Evolutionary conservation across 2,329 filamentous ascomycete species (phyloP), one percentile per base, ranked within the genome.

Genomic region (Ophiosphaerella narmari): DNA sequence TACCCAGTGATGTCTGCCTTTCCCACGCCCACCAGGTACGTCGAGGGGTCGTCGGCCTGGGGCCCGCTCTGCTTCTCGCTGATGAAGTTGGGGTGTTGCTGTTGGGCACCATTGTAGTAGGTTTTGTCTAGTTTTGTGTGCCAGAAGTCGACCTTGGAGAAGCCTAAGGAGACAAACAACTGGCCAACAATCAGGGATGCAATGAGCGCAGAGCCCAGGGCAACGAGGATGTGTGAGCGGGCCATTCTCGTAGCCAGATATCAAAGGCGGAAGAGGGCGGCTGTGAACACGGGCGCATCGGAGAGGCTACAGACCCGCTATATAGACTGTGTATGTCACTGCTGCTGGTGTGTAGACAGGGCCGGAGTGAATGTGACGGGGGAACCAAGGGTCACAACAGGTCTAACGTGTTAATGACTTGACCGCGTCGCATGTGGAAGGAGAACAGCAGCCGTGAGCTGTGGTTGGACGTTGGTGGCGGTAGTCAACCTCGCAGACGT

Each of bases 1-100:
- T 78, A 86, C 81, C 87, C 87, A 41, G 87, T 90, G 59, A 90
- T 87, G 69, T 90, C 87, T 9, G 83, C 86, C 70, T 87, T 89
- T 23, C 86, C 87, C 18, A 87, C 85, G 18, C 87, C 87, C 16
- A 90, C 72, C 7, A 89, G 70, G 63, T 88, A 89, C 54, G 77
- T 65, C 34, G 79, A 72, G 43, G 75, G 73, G 50, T 77, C 73
- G 32, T 62, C 57, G n/a, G 54, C 63, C 11, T 43, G 46, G 12
- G 50, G 63, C n/a, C 48, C 57, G 31, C 54, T 61, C 60, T 71
- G 64, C 60, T 68, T 68, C 46, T 52, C 63, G 26, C 55, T 57
- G 39, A 62, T 58, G 43, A 68, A 50, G 35, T 63, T 55, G 31
- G 65, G 60, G 18, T 21, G 18, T 52, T 69, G 67, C 46, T 51